Percentiles rank a stretch among this genome's conserved stretches.
These are phyloP conservation scores for Ophiostoma perfectum DNA, from an alignment of 2,329 filamentous ascomycete species.

Conservation along the genomic window DNA sequence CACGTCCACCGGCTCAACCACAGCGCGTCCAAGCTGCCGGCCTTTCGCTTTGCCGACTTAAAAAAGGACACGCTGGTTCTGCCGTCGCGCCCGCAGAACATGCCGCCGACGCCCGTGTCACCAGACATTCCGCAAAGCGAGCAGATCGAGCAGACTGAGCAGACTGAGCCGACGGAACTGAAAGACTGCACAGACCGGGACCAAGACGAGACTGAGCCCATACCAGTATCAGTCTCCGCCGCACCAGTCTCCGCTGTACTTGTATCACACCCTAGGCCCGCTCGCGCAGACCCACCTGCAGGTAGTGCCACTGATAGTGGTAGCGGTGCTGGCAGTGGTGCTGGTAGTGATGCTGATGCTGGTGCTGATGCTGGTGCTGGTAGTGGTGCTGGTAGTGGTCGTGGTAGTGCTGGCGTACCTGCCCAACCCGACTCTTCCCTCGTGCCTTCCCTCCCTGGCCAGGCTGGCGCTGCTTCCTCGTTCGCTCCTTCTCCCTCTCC, in stretches of 20 bases:
- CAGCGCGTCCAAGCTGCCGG: conserved; percentile 51
- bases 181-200: neutral
- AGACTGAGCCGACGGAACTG: neutral
- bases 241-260: conserved; percentile 13
- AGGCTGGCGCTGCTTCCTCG: neutral
- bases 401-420: neutral
- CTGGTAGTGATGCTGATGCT: neutral
- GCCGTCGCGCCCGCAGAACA: conserved; percentile 35
- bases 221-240: neutral
- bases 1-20: conserved; percentile 45
- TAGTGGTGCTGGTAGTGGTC: neutral
- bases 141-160: neutral
- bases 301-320: neutral
- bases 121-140: conserved; percentile 25
- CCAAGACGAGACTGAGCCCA: conserved; percentile 4
- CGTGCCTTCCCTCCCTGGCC: neutral
- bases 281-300: conserved; percentile 12
- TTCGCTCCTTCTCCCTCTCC: conserved; percentile 5
- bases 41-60: conserved; percentile 50
- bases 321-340: neutral
- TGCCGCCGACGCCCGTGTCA: conserved; percentile 40
- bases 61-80: conserved; percentile 35
- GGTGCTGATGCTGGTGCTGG: neutral
- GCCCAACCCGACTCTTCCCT: neutral
- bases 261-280: conserved; percentile 16